Conservation (phyloP, 768 basidiomycete species). For the Boletus vermiculosoides region DNA sequence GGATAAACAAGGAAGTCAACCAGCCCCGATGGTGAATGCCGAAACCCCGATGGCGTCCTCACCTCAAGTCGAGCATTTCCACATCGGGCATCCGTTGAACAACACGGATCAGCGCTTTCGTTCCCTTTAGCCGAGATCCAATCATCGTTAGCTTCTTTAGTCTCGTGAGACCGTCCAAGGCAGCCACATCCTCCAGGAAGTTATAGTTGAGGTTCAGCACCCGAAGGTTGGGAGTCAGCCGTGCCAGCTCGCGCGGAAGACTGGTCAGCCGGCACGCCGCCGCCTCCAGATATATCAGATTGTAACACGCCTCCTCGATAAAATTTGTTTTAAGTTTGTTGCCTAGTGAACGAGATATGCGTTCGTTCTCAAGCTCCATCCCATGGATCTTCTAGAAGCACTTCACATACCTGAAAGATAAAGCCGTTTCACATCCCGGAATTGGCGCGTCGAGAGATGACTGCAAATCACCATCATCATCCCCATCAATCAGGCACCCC, state of each 20-base stretch:
- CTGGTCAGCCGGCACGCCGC: slow-evolving; percentile 79
- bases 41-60: slow-evolving; percentile 29
- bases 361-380: slow-evolving; percentile 18
- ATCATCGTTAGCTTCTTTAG: slow-evolving; percentile 85
- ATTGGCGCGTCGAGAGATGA: slow-evolving; percentile 53
- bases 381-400: slow-evolving; percentile 14
- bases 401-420: slow-evolving; percentile 83
- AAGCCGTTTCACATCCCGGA: slow-evolving; percentile 89
- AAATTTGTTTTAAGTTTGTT: slow-evolving; percentile 65
- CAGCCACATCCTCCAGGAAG: slow-evolving; percentile 74
- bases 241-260: slow-evolving; percentile 68
- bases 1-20: not conserved
- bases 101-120: slow-evolving; percentile 69
- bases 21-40: not conserved
- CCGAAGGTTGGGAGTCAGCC: slow-evolving; percentile 78
- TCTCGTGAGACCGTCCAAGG: slow-evolving; percentile 68
- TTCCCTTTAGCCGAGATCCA: slow-evolving; percentile 76
- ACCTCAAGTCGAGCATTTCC: slow-evolving; percentile 93
- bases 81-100: slow-evolving; percentile 72
- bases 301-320: slow-evolving; percentile 76
- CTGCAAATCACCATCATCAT: slow-evolving; percentile 38
- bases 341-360: slow-evolving; percentile 46
- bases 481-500: slow-evolving; percentile 36
- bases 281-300: slow-evolving; percentile 88
- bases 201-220: slow-evolving; percentile 97